Conservation (phyloP, 2,329 filamentous ascomycete genomes). For the Coniochaeta sp. region DNA sequence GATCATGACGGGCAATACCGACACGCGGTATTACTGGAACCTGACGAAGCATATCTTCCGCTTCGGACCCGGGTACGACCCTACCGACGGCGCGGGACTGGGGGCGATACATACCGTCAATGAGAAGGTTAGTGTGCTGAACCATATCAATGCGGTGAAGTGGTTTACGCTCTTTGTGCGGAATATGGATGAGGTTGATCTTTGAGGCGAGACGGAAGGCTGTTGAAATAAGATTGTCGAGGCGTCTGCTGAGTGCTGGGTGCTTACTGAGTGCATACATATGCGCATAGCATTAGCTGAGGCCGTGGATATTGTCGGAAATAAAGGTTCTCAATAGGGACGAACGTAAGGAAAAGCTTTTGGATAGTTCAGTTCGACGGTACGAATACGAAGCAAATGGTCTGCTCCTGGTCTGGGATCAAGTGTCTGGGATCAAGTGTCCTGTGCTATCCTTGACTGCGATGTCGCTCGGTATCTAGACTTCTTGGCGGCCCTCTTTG, state of each 20-base stretch:
- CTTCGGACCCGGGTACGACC: conserved; percentile 33
- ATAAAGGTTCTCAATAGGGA: no score
- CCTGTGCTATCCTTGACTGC: no score
- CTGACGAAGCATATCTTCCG: conserved; percentile 40
- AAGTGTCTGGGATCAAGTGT: no score
- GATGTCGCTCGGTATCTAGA: no score
- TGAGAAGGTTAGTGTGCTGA: conserved; percentile 26
- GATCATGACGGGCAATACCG: conserved; percentile 43
- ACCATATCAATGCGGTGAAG: conserved; percentile 24
- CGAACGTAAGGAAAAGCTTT: no score
- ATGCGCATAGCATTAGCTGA: background rate
- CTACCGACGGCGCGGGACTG: conserved; percentile 19
- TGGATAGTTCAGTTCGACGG: no score
- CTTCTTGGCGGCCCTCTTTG: no score
- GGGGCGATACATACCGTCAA: conserved; percentile 30
- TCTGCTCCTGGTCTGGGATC: no score
- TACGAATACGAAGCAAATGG: no score
- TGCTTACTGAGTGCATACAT: background rate
- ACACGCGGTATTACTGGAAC: conserved; percentile 39
- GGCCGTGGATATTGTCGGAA: background rate
- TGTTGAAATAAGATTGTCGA: background rate
- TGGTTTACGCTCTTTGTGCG: conserved; percentile 32
- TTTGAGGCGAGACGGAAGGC: conserved; percentile 5
- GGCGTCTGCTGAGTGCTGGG: background rate
- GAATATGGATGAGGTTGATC: conserved; percentile 31